These are phyloP conservation scores for Plasmodium falciparum DNA, from an alignment of 169 alveolate genomes.

Conservation along the genomic window DNA sequence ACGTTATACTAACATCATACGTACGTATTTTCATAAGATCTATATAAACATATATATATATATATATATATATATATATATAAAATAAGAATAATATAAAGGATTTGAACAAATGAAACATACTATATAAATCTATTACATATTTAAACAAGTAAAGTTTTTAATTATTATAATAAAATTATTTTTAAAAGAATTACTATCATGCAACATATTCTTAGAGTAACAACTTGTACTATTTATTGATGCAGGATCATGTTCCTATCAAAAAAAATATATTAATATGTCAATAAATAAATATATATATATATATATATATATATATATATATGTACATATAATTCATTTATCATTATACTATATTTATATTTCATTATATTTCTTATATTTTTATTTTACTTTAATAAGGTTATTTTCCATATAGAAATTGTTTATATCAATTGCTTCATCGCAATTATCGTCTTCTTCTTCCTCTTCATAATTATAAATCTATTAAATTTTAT, in stretches of 20 bases:
- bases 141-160: neutral
- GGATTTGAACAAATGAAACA: no score
- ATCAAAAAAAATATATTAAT: slow-evolving; percentile 7
- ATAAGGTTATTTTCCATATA: slow-evolving; percentile 33
- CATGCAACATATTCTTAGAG: slow-evolving; percentile 19
- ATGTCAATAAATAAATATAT: neutral
- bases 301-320: no score
- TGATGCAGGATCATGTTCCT: slow-evolving; percentile 76
- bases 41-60: neutral
- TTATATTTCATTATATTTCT: neutral
- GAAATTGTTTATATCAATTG: slow-evolving; percentile 51
- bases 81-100: slow-evolving; percentile 3
- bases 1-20: slow-evolving; percentile 81
- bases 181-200: slow-evolving; percentile 13
- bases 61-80: neutral
- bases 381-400: slow-evolving; percentile 25
- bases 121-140: neutral
- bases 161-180: slow-evolving; percentile 21
- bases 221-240: slow-evolving; percentile 20
- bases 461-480: slow-evolving; percentile 13
- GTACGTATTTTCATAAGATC: slow-evolving; percentile 76
- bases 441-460: slow-evolving; percentile 54
- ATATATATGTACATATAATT: no score
- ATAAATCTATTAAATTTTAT: neutral
- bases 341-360: neutral